Percentiles rank a stretch among this genome's conserved stretches.
phyloP scores from a whole-genome alignment of 495 filamentous ascomycete species.

The Aspergillus campestris region DNA sequence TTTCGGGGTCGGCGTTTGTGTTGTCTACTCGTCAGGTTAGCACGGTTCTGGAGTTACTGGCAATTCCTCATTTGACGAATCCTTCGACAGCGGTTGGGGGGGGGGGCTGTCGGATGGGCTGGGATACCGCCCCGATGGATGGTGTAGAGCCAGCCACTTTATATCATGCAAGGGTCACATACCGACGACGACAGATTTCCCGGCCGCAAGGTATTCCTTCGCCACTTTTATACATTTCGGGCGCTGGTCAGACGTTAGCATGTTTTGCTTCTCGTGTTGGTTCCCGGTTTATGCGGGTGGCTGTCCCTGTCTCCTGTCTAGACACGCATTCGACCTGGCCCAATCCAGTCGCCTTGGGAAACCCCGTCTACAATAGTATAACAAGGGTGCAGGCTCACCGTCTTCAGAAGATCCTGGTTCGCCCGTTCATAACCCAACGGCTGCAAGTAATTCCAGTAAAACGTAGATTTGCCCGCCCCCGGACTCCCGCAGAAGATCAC shows the following conservation, averaged over 20 bases:
- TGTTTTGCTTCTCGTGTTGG: not conserved
- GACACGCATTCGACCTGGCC: too few relatives aligned
- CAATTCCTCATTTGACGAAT: not conserved
- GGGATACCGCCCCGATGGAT: not conserved
- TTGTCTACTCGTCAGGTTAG: slow-evolving; percentile 57
- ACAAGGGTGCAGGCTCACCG: slow-evolving; percentile 35
- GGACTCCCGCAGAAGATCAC: slow-evolving; percentile 84
- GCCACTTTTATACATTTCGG: slow-evolving; percentile 82
- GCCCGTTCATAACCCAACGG: slow-evolving; percentile 75
- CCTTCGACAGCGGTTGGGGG: too few relatives aligned
- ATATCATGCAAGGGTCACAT: slow-evolving; percentile 26
- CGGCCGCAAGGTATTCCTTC: slow-evolving; percentile 49
- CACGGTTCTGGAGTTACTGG: too few relatives aligned
- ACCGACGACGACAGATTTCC: slow-evolving; percentile 69
- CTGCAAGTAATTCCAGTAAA: slow-evolving; percentile 71
- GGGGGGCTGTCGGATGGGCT: not conserved
- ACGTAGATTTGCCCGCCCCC: slow-evolving; percentile 83
- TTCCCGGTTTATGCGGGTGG: not conserved
- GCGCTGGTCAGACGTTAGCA: slow-evolving; percentile 35
- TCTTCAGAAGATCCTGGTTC: slow-evolving; percentile 88
- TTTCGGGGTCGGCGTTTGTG: slow-evolving; percentile 77
- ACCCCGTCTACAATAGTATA: not conserved
- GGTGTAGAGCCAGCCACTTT: not conserved
- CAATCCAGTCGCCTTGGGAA: too few relatives aligned
- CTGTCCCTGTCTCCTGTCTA: not conserved